Evolutionary conservation across 2,329 filamentous ascomycete species (phyloP).

Genomic region (Lachnellula cervina): DNA sequence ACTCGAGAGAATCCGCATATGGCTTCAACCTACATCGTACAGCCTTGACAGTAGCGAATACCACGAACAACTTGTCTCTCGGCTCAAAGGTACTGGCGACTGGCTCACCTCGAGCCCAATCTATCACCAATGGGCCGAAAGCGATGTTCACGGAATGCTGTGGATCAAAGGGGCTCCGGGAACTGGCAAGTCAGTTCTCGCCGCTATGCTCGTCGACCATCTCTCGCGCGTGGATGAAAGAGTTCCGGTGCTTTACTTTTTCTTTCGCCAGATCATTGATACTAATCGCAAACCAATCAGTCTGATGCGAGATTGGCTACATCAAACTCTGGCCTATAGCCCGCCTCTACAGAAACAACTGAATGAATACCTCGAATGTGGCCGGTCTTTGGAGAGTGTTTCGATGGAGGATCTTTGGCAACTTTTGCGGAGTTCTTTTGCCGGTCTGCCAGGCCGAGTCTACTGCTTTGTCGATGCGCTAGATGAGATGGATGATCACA

Average conservation of each 20-base stretch:
- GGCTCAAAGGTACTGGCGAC: constrained; percentile 15
- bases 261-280: constrained; percentile 35
- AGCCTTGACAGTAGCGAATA: constrained; percentile 13
- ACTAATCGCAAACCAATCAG: constrained; percentile 28
- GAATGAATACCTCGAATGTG: constrained; percentile 7
- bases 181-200: constrained; percentile 40
- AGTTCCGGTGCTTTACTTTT: constrained; percentile 34
- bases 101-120: constrained; percentile 15
- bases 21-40: constrained; percentile 22
- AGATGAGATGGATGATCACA: constrained; percentile 41
- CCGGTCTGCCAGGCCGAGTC: constrained; percentile 18
- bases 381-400: constrained; percentile 12
- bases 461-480: constrained; percentile 47
- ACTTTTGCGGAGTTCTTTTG: constrained; percentile 22
- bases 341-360: constrained; percentile 25
- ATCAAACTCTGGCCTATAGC: constrained; percentile 29
- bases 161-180: constrained; percentile 45
- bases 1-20: constrained; percentile 10
- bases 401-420: constrained; percentile 29
- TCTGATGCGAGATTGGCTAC: constrained; percentile 31
- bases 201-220: constrained; percentile 20
- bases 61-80: constrained; percentile 14
- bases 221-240: constrained; percentile 14
- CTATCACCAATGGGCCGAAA: constrained; percentile 14
- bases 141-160: constrained; percentile 34